Percentiles rank a stretch among this genome's conserved stretches.
These are phyloP conservation scores for Gloeostereum incarnatum DNA, from an alignment of 768 basidiomycete genomes.

Conservation along the genomic window DNA sequence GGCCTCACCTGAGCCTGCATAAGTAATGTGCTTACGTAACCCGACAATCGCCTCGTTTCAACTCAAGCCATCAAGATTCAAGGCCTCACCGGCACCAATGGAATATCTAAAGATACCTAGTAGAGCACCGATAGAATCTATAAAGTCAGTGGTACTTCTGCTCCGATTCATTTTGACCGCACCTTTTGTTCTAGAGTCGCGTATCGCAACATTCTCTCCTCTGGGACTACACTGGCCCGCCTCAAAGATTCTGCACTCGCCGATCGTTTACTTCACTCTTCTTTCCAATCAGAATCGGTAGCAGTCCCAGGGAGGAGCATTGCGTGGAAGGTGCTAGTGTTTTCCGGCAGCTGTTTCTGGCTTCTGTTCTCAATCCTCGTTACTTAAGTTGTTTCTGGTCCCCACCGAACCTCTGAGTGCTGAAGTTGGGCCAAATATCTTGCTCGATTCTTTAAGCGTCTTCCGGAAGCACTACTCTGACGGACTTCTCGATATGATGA, in stretches of 20 bases:
- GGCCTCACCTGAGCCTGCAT: no score
- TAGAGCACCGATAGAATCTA: no score
- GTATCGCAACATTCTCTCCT: constrained; percentile 39
- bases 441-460: constrained; percentile 32
- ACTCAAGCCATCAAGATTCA: no score
- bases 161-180: no score
- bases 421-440: constrained; percentile 18
- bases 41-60: no score
- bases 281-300: constrained; percentile 26
- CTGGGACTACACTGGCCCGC: constrained; percentile 47
- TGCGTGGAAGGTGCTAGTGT: constrained; percentile 65
- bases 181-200: constrained; percentile 22
- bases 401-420: constrained; percentile 56
- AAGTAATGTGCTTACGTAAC: no score
- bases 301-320: constrained; percentile 70
- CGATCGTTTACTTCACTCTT: constrained; percentile 43
- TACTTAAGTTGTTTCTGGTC: constrained; percentile 55
- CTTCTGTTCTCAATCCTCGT: constrained; percentile 11
- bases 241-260: constrained; percentile 57
- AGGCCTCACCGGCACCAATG: no score
- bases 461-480: constrained; percentile 49
- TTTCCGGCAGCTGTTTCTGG: constrained; percentile 3
- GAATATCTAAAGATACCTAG: no score
- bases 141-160: no score
- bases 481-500: constrained; percentile 60